Percentiles rank a stretch among this genome's conserved stretches.
Evolutionary conservation across 179 eudicot genomes (phyloP).

Genomic region (Monotropa hypopitys): DNA sequence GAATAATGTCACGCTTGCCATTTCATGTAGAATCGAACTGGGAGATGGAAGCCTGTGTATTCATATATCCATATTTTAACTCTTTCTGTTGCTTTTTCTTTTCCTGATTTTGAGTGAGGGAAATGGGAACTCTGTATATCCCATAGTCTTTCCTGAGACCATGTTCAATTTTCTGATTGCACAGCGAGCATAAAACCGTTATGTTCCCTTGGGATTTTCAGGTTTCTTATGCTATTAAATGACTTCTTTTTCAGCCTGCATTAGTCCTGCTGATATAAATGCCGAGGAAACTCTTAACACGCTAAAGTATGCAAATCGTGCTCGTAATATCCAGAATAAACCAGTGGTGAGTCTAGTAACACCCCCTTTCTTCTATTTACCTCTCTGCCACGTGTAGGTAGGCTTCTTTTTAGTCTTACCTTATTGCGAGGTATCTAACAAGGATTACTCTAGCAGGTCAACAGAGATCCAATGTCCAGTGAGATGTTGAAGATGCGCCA

Average conservation of each 20-base stretch:
- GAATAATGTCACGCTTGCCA: not conserved
- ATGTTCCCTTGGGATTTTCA: not conserved
- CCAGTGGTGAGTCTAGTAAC: constrained; percentile 63
- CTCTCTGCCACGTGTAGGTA: not conserved
- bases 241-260: constrained; percentile 61
- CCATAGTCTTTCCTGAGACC: not conserved
- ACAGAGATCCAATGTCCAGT: constrained; percentile 86
- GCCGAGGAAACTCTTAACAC: constrained; percentile 99
- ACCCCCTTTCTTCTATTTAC: not conserved
- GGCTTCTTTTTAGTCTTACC: not conserved
- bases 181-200: not conserved
- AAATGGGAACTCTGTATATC: not conserved
- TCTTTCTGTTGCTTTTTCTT: not conserved
- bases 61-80: not conserved
- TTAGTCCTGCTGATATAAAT: constrained; percentile 98
- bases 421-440: not conserved
- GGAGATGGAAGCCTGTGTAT: not conserved
- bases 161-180: not conserved
- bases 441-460: constrained; percentile 34
- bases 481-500: constrained; percentile 98
- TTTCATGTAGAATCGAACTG: not conserved
- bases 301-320: constrained; percentile 96
- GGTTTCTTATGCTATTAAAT: constrained; percentile 10
- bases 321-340: constrained; percentile 93
- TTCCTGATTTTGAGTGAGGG: not conserved